These are phyloP conservation scores for Acrodontium crateriforme DNA, from an alignment of 2,329 filamentous ascomycete genomes.

Conservation along the genomic window DNA sequence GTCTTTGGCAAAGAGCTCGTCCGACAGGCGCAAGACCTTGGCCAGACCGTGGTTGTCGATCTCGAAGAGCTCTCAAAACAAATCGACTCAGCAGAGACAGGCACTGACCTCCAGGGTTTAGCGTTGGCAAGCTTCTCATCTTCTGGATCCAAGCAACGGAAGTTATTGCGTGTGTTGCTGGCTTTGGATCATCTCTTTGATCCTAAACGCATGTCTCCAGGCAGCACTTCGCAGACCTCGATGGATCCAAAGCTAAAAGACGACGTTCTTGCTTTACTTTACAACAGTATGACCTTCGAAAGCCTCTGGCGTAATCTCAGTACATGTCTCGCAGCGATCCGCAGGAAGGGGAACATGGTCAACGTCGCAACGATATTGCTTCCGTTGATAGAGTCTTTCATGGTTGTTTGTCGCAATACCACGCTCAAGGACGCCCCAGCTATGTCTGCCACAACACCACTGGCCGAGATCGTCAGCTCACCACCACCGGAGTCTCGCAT, in stretches of 20 bases:
- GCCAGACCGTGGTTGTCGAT: constrained; percentile 70
- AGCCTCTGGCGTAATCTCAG: constrained; percentile 88
- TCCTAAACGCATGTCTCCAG: constrained; percentile 41
- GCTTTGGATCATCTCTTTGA: constrained; percentile 94
- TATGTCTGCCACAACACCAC: constrained; percentile 33
- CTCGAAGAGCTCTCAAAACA: constrained; percentile 74
- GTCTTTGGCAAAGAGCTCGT: constrained; percentile 90
- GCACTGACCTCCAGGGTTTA: constrained; percentile 89
- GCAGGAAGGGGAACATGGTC: constrained; percentile 85
- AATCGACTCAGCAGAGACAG: constrained; percentile 72
- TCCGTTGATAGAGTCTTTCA: constrained; percentile 86
- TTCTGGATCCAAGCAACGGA: constrained; percentile 90
- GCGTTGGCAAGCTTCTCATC: constrained; percentile 92
- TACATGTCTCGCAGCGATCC: constrained; percentile 74
- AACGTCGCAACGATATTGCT: constrained; percentile 93
- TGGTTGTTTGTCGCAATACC: constrained; percentile 99
- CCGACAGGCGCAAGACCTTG: constrained; percentile 69
- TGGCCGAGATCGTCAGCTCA: constrained; percentile 45
- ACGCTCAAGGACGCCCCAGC: constrained; percentile 54
- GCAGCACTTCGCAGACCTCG: constrained; percentile 3
- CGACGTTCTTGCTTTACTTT: constrained; percentile 73
- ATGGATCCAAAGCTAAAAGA: constrained; percentile 54
- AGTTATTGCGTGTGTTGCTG: constrained; percentile 79
- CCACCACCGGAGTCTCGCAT: constrained; percentile 68
- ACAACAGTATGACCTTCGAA: constrained; percentile 81